Base-by-base conservation (phyloP, 202 grass and related monocot genomes). In the Panicum virgatum region DNA sequence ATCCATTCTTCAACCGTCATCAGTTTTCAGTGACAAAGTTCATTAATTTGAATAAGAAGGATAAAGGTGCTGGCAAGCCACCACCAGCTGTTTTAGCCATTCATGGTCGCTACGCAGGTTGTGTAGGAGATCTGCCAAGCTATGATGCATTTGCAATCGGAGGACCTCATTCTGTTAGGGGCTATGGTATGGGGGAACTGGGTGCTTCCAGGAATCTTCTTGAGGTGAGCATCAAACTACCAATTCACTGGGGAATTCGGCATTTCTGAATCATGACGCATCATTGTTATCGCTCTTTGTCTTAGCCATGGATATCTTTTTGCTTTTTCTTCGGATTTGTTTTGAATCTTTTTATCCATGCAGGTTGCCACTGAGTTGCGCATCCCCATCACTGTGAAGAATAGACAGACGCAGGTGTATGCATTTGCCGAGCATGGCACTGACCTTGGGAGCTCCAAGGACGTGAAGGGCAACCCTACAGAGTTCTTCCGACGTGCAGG, bases 121-220 rank as follows among this genome's bases (percentile, higher is more conserved):
- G 90, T 86, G 90, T 98, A 12, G 95, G 95, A 66, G 95, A 98
- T 73, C 79, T 98, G 48, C 92, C 92, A 16, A 94, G 95, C 80
- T 98, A 98, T 70, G 95, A 98, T 86, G 90, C 95, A 32, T 98
- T 94, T 73, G 86, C 95, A 61, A 92, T 98, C 66, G 95, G 95
- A 59, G 92, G 95, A 0, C 95, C 95, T 82, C 88, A 98, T 77
- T 94, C 95, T 1, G 92, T 98, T 46, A 91, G 95, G 82, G 95
- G 95, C 62, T 98, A 91, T 57, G 87, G 88, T 56, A 98, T 91
- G 62, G 95, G 95, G 12, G 95, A 98, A 81, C 78, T 98, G 22
- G 95, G 92, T 82, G 95, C 95, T 82, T 94, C 88, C 51, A 92
- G 95, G 53, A 98, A 93, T 79, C 86, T 94, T 82, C 95, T 98